These are phyloP conservation scores for Castanea crenata DNA, from an alignment of 306 rosid species.

Conservation along the genomic window DNA sequence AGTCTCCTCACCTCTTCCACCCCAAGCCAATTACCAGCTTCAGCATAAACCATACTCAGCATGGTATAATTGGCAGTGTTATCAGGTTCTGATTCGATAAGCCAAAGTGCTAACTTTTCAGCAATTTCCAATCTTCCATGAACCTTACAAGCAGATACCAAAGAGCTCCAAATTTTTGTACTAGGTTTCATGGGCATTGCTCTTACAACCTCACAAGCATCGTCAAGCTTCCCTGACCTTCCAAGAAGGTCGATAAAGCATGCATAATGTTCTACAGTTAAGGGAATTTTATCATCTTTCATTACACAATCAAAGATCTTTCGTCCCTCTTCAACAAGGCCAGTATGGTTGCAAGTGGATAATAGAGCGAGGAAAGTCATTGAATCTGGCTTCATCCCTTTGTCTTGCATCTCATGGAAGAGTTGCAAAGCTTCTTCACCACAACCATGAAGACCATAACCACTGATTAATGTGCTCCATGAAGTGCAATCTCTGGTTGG, in stretches of 20 bases:
- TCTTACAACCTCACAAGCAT: conserved; percentile 48
- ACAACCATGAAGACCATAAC: conserved; percentile 61
- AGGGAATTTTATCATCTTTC: conserved; percentile 26
- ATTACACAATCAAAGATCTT: conserved; percentile 35
- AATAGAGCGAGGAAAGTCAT: conserved; percentile 51
- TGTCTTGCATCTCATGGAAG: conserved; percentile 53
- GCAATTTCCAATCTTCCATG: conserved; percentile 58
- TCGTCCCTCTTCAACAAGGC: conserved; percentile 57
- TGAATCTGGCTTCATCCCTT: conserved; percentile 45
- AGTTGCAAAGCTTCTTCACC: conserved; percentile 53
- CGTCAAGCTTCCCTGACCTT: conserved; percentile 61
- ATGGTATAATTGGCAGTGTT: conserved; percentile 51
- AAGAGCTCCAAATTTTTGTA: conserved; percentile 56
- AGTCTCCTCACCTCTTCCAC: conserved; percentile 42
- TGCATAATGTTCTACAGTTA: conserved; percentile 54
- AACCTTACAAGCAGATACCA: conserved; percentile 59
- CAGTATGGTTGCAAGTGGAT: conserved; percentile 70
- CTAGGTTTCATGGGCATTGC: conserved; percentile 61
- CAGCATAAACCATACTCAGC: conserved; percentile 54
- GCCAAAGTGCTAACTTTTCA: conserved; percentile 43
- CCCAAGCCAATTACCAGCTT: conserved; percentile 54
- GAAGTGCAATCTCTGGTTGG: conserved; percentile 48
- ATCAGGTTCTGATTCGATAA: conserved; percentile 53
- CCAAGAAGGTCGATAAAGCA: conserved; percentile 65
- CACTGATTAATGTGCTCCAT: conserved; percentile 53